phyloP scores from a whole-genome alignment of 1,284 basidiomycete genomes.

The Naganishia sp. region DNA sequence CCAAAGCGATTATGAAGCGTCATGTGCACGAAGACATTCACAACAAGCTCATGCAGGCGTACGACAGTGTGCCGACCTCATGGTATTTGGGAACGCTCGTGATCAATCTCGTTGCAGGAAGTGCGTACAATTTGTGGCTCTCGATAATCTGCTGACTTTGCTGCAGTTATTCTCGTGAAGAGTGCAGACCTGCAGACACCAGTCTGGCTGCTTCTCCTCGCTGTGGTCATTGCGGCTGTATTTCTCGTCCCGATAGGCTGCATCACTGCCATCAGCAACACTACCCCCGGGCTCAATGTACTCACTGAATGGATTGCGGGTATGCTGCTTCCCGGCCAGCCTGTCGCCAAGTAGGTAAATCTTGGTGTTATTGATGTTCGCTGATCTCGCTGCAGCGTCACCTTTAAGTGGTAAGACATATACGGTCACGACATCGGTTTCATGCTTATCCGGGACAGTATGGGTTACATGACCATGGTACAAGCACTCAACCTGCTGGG shows the following conservation, averaged over 20 bases:
- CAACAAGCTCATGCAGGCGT: conserved; percentile 53
- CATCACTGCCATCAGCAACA: conserved; percentile 57
- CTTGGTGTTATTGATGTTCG: neutral
- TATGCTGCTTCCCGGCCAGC: conserved; percentile 57
- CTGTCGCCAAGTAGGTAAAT: conserved; percentile 55
- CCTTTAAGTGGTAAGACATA: conserved; percentile 49
- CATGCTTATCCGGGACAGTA: neutral
- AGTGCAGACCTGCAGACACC: conserved; percentile 57
- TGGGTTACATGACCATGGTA: conserved; percentile 54
- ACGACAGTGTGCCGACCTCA: conserved; percentile 48
- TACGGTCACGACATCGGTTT: neutral
- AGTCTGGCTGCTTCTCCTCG: conserved; percentile 56
- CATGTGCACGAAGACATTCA: conserved; percentile 49
- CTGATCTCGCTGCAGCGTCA: conserved; percentile 42
- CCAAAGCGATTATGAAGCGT: conserved; percentile 49
- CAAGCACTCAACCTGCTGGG: conserved; percentile 54
- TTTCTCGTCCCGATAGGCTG: conserved; percentile 56
- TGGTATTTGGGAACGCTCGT: conserved; percentile 51
- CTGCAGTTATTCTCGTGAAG: conserved; percentile 53
- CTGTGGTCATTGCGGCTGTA: conserved; percentile 54
- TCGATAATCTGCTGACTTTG: neutral
- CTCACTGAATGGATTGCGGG: conserved; percentile 58
- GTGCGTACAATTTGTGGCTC: conserved; percentile 34
- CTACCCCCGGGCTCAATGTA: conserved; percentile 56
- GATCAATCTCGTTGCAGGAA: conserved; percentile 48